A percentile compares a stretch with the other conserved stretches of the same genome.
Conservation (phyloP, 352 stramenopile genomes). For the Paralagenidium karlingii region DNA sequence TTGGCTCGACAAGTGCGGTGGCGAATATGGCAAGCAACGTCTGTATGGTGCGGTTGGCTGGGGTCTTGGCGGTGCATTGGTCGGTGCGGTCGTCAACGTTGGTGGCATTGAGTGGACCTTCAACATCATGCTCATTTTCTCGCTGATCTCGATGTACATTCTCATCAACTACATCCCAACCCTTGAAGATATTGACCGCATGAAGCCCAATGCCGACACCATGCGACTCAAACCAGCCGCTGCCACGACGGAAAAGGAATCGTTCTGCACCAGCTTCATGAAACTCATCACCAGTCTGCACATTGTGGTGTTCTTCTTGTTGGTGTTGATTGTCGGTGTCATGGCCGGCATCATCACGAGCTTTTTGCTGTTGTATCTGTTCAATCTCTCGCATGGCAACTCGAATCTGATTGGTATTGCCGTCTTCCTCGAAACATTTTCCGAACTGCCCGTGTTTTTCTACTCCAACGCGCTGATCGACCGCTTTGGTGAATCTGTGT, state of each 20-base stretch:
- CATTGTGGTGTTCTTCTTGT: constrained; percentile 40
- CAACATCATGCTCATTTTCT: constrained; percentile 59
- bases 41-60: constrained; percentile 61
- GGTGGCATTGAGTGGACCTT: constrained; percentile 71
- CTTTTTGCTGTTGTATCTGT: constrained; percentile 61
- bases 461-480: constrained; percentile 56
- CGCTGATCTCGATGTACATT: constrained; percentile 39
- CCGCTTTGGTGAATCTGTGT: constrained; percentile 28
- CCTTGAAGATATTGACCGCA: constrained; percentile 8
- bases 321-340: constrained; percentile 48
- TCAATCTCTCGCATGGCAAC: constrained; percentile 53
- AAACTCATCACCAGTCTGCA: constrained; percentile 18
- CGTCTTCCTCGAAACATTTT: constrained; percentile 53
- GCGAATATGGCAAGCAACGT: constrained; percentile 67
- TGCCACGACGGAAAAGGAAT: not conserved
- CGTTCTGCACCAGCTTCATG: not conserved
- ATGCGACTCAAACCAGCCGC: constrained; percentile 15
- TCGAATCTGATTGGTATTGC: constrained; percentile 49
- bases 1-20: constrained; percentile 39
- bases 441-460: constrained; percentile 71
- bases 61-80: constrained; percentile 46
- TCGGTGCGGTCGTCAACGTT: constrained; percentile 37
- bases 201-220: constrained; percentile 12
- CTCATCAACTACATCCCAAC: constrained; percentile 36
- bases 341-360: constrained; percentile 49